Evolutionary conservation across 202 grass and related monocot species (phyloP), one percentile per base, ranked within the genome.

Genomic region (Zoysia matrella): DNA sequence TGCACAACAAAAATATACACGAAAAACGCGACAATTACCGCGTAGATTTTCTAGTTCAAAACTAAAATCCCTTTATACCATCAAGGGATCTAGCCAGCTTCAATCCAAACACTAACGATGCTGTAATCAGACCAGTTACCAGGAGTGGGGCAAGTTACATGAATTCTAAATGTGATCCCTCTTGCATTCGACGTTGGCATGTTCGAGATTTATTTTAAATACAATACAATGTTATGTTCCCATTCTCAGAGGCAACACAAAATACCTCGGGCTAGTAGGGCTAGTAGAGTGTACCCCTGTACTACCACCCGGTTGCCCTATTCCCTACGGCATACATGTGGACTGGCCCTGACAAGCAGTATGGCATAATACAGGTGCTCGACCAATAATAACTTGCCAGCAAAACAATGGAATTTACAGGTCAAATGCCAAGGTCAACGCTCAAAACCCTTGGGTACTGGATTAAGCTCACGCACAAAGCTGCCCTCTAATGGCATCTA

Each of bases 361-460:
- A 15, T 5, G 15, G 47, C 41, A 1, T 36, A 50, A 49, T 7
- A 11, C 39, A 56, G 5, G 44, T 60, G 22, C 40, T 49, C 47
- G 42, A 16, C 22, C 52, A 61, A 55, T 40, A 54, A 61, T 51
- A 47, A 36, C 45, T 76, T 47, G 42, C 44, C 61, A 72, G 13
- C 5, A 69, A 52, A 61, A 73, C 22, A 10, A 70, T 60, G 51
- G 43, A 60, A 89, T 89, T 82, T 73, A 49, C 83, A 73, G n/a
- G 73, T 63, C 75, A 78, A 85, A 81, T 69, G 18, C 74, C 65
- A 48, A 72, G 39, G 4, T 0, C 15, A 22, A 58, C 6, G n/a
- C 58, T 60, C 14, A 60, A 57, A 58, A 77, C 41, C 47, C 60
- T 54, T 14, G 8, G 40, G 7, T 50, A 67, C 41, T 44, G 12